phyloP scores from a whole-genome alignment of 129 eudicot genomes.

The Silybum marianum region DNA sequence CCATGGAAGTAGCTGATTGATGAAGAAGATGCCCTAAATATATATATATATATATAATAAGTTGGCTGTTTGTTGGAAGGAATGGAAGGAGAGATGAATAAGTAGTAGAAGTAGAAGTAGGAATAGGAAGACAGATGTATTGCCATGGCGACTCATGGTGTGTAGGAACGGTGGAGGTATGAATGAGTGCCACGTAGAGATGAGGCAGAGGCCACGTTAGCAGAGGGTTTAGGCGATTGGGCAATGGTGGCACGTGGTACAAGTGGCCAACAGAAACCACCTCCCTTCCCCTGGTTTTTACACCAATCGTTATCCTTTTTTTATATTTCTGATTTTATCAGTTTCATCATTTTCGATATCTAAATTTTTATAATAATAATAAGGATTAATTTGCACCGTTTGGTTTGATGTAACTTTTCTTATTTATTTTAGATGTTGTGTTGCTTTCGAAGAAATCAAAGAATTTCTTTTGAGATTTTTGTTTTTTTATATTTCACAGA shows the following conservation, averaged over 20 bases:
- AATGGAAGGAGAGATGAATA: constrained; percentile 7
- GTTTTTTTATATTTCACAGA: too few relatives aligned
- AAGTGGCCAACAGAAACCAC: constrained; percentile 34
- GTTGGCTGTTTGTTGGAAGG: background rate
- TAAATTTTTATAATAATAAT: too few relatives aligned
- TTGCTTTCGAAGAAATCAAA: too few relatives aligned
- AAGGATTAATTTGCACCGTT: too few relatives aligned
- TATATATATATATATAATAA: too few relatives aligned
- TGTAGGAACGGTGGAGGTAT: constrained; percentile 32
- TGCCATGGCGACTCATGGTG: constrained; percentile 33
- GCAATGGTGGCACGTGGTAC: constrained; percentile 36
- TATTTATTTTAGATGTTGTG: too few relatives aligned
- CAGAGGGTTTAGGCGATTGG: constrained; percentile 20
- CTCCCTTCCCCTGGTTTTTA: background rate
- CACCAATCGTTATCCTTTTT: constrained; percentile 4
- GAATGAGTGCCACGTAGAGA: constrained; percentile 41
- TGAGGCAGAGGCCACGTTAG: constrained; percentile 42
- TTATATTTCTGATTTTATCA: background rate
- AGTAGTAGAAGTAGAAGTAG: background rate
- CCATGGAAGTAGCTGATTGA: background rate
- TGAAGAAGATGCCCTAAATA: background rate
- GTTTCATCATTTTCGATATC: background rate
- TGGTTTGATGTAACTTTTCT: too few relatives aligned
- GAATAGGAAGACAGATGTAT: constrained; percentile 32
- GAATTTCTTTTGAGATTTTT: too few relatives aligned